Evolutionary conservation across 257 asterid genomes (phyloP).

Genomic region (Jacaranda mimosifolia): DNA sequence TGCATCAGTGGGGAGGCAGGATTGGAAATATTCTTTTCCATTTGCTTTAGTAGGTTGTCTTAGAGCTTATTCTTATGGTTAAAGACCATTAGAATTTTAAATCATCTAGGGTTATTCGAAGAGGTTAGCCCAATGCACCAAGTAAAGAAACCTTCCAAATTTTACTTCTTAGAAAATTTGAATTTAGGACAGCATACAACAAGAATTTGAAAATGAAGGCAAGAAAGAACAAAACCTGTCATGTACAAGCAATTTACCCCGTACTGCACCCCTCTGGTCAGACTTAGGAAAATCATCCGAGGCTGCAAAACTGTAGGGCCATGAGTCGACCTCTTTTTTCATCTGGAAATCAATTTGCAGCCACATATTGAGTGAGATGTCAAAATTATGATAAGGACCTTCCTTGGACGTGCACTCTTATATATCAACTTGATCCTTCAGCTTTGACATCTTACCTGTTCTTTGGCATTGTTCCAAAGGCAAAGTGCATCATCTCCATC

Average conservation of each 20-base stretch:
- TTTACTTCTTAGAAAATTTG: not conserved
- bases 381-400: slow-evolving; percentile 15
- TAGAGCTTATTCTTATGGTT: slow-evolving; percentile 19
- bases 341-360: slow-evolving; percentile 45
- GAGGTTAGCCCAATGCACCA: not conserved
- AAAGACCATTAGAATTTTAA: not conserved
- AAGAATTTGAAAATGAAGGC: slow-evolving; percentile 13
- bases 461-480: slow-evolving; percentile 76
- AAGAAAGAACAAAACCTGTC: slow-evolving; percentile 55
- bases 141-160: not conserved
- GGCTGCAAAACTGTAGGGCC: slow-evolving; percentile 75
- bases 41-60: slow-evolving; percentile 8
- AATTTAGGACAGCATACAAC: not conserved
- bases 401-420: not conserved
- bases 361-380: not conserved
- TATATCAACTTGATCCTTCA: slow-evolving; percentile 17
- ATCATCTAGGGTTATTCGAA: slow-evolving; percentile 2
- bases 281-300: slow-evolving; percentile 64
- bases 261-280: slow-evolving; percentile 62
- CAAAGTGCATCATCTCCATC: slow-evolving; percentile 49
- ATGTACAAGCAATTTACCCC: slow-evolving; percentile 59
- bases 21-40: not conserved
- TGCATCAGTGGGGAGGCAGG: slow-evolving; percentile 1
- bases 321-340: slow-evolving; percentile 60
- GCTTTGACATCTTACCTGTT: slow-evolving; percentile 47